Evolutionary conservation across 2,329 filamentous ascomycete genomes (phyloP).

Genomic region (Fusarium sp.): DNA sequence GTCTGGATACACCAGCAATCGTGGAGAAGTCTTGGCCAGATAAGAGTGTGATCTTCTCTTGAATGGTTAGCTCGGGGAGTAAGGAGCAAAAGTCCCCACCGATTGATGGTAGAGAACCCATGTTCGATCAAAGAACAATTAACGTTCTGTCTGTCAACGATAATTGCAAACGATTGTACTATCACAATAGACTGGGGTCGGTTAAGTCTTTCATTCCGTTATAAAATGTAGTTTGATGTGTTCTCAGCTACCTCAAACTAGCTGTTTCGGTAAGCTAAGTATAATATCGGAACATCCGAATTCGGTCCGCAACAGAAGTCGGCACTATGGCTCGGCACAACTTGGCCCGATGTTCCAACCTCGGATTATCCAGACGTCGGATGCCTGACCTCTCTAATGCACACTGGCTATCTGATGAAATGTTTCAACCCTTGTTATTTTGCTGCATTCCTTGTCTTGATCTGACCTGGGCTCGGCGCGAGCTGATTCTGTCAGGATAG

Average conservation of each 20-base stretch:
- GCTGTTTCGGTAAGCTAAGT: too few relatives aligned
- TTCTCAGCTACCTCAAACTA: too few relatives aligned
- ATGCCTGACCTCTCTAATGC: not conserved
- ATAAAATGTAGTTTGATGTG: too few relatives aligned
- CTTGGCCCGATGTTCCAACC: not conserved
- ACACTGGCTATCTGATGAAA: too few relatives aligned
- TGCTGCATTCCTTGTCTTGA: not conserved
- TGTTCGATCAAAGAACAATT: not conserved
- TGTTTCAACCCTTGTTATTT: too few relatives aligned
- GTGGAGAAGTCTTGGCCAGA: constrained; percentile 13
- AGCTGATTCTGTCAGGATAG: not conserved
- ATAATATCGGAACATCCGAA: constrained; percentile 1
- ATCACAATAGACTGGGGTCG: too few relatives aligned
- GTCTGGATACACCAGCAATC: constrained; percentile 5
- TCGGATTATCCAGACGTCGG: not conserved
- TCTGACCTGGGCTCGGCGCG: too few relatives aligned
- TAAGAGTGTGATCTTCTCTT: constrained; percentile 10
- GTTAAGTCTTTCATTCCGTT: too few relatives aligned
- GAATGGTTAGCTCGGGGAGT: constrained; percentile 3
- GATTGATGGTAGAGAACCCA: constrained; percentile 1
- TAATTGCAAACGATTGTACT: too few relatives aligned
- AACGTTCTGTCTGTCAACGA: not conserved
- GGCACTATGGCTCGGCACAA: not conserved
- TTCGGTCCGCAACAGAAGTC: not conserved
- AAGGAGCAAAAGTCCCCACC: constrained; percentile 7